phyloP scores from a whole-genome alignment of 2,329 filamentous ascomycete species.

The Mycosphaerella sp. region DNA sequence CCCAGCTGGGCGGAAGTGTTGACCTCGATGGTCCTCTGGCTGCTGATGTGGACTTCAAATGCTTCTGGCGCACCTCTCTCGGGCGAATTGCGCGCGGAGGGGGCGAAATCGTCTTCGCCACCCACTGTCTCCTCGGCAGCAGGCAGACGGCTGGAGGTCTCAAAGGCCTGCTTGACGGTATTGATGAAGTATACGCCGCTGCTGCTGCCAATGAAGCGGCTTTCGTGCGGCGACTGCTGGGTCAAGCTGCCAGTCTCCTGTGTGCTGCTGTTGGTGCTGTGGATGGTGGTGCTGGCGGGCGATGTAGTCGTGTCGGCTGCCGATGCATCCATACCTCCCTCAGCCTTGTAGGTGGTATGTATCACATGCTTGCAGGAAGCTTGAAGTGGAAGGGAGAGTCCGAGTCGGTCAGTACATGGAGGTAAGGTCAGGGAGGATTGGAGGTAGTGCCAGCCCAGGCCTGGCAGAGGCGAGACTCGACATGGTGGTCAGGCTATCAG shows the following conservation, averaged over 20 bases:
- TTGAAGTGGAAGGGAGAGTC: slow-evolving; percentile 1
- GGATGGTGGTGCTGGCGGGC: slow-evolving; percentile 11
- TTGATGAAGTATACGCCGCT: slow-evolving; percentile 51
- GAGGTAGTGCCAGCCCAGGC: too few species aligned
- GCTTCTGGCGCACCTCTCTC: slow-evolving; percentile 11
- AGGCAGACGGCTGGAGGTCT: slow-evolving; percentile 23
- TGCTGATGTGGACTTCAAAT: slow-evolving; percentile 17
- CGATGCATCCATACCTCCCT: not conserved
- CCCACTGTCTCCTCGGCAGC: slow-evolving; percentile 21
- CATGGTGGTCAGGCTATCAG: too few species aligned
- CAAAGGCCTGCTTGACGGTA: slow-evolving; percentile 49
- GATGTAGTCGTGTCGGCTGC: slow-evolving; percentile 16
- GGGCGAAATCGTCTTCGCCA: slow-evolving; percentile 20
- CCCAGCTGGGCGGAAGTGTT: slow-evolving; percentile 15
- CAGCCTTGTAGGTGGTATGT: too few species aligned
- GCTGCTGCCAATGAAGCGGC: slow-evolving; percentile 45
- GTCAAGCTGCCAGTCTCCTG: slow-evolving; percentile 21
- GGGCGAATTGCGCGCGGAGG: slow-evolving; percentile 18
- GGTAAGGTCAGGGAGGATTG: too few species aligned
- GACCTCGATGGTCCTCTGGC: slow-evolving; percentile 15
- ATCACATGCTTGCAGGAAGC: not conserved
- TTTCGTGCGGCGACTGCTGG: slow-evolving; percentile 17
- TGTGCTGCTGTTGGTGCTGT: not conserved
- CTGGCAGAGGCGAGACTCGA: too few species aligned
- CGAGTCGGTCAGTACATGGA: not conserved